Percentiles rank a stretch among this genome's conserved stretches.
phyloP scores from a whole-genome alignment of 495 filamentous ascomycete genomes.

The Trichodelitschia bisporula region DNA sequence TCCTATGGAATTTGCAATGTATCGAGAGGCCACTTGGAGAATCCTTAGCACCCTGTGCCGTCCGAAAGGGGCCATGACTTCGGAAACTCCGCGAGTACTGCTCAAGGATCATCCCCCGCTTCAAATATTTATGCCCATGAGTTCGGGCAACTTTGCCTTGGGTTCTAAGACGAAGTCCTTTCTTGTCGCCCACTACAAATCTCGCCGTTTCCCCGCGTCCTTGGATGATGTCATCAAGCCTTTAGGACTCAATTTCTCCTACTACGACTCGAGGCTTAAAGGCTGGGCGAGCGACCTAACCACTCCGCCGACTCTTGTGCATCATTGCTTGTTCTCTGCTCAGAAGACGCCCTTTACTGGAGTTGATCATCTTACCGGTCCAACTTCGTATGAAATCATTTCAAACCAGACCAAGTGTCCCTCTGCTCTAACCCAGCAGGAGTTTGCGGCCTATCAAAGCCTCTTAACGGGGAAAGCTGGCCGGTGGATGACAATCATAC shows the following conservation, averaged over 20 bases:
- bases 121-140: slow-evolving; percentile 1
- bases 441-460: slow-evolving; percentile 25
- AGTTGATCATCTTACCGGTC: slow-evolving; percentile 12
- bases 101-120: slow-evolving; percentile 9
- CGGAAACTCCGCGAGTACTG: slow-evolving; percentile 1
- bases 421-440: slow-evolving; percentile 19
- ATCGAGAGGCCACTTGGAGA: slow-evolving; percentile 21
- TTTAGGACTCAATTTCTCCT: slow-evolving; percentile 11
- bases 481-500: slow-evolving; percentile 24
- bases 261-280: slow-evolving; percentile 10
- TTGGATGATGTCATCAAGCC: slow-evolving; percentile 11
- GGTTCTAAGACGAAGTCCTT: slow-evolving; percentile 18
- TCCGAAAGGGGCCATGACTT: slow-evolving; percentile 1
- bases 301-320: slow-evolving; percentile 10
- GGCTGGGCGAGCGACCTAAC: slow-evolving; percentile 9
- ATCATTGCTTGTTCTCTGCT: slow-evolving; percentile 12
- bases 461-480: slow-evolving; percentile 20
- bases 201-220: slow-evolving; percentile 9
- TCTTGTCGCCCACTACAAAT: slow-evolving; percentile 13
- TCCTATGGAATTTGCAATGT: slow-evolving; percentile 16
- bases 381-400: slow-evolving; percentile 28
- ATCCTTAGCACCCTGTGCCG: slow-evolving; percentile 13
- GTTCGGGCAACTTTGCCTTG: slow-evolving; percentile 10
- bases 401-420: slow-evolving; percentile 27
- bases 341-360: slow-evolving; percentile 5